phyloP scores from a whole-genome alignment of 1,284 basidiomycete species.

The Filobasidium uniguttulatum region DNA sequence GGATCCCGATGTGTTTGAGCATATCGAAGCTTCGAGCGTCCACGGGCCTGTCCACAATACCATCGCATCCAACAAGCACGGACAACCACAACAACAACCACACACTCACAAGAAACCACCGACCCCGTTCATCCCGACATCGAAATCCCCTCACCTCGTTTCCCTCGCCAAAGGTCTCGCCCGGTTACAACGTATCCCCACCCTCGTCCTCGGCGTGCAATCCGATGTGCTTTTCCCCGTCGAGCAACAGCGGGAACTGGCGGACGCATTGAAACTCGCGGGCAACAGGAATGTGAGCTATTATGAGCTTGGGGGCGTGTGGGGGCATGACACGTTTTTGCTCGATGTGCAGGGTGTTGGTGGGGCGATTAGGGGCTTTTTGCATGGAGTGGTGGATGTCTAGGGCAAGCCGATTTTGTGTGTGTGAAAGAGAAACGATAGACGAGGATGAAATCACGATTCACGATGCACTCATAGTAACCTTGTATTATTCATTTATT shows the following conservation, averaged over 20 bases:
- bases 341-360: conserved; percentile 65
- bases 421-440: too few species aligned
- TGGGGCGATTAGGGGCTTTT: conserved; percentile 62
- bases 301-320: conserved; percentile 94
- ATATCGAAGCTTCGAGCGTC: conserved; percentile 14
- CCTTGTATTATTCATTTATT: too few species aligned
- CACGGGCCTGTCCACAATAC: conserved; percentile 2
- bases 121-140: conserved; percentile 43
- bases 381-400: conserved; percentile 32
- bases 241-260: conserved; percentile 91
- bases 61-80: not conserved
- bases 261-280: conserved; percentile 76
- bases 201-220: conserved; percentile 85
- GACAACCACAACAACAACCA: not conserved
- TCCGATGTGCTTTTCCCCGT: conserved; percentile 94
- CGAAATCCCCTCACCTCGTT: conserved; percentile 54
- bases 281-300: conserved; percentile 82
- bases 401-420: too few species aligned
- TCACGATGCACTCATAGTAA: too few species aligned
- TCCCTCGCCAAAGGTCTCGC: conserved; percentile 69
- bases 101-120: conserved; percentile 17
- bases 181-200: conserved; percentile 63
- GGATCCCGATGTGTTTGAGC: conserved; percentile 1
- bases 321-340: conserved; percentile 96
- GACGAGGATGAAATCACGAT: too few species aligned